These are phyloP conservation scores for Suhomyces anneliseae DNA, from an alignment of 1,139 yeast species.

Conservation along the genomic window DNA sequence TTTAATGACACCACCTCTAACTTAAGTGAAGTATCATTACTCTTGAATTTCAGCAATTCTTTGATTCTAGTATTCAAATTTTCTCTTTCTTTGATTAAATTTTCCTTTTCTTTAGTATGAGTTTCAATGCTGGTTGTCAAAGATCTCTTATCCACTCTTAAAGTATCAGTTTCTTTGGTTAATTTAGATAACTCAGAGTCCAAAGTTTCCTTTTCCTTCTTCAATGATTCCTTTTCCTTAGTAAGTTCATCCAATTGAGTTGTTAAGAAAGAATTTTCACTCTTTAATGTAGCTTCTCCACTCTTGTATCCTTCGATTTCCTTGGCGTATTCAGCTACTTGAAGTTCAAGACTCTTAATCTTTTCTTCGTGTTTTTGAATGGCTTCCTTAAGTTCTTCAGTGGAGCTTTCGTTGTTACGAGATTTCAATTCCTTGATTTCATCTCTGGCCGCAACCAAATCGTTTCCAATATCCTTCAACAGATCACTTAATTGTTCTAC, in stretches of 20 bases:
- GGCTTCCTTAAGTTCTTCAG: not conserved
- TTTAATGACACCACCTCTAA: slow-evolving; percentile 43
- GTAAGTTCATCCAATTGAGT: slow-evolving; percentile 1
- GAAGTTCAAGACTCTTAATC: slow-evolving; percentile 8
- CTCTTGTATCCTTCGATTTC: slow-evolving; percentile 1
- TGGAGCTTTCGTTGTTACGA: slow-evolving; percentile 2
- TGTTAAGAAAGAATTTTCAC: slow-evolving; percentile 1
- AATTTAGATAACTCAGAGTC: slow-evolving; percentile 9
- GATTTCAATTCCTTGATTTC: slow-evolving; percentile 27
- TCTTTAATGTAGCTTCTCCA: slow-evolving; percentile 1
- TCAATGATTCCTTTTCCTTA: slow-evolving; percentile 10
- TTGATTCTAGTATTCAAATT: slow-evolving; percentile 28
- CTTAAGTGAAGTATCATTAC: slow-evolving; percentile 42
- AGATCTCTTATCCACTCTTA: slow-evolving; percentile 13
- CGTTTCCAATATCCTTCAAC: slow-evolving; percentile 73
- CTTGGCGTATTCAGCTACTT: slow-evolving; percentile 7
- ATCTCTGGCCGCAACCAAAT: slow-evolving; percentile 59
- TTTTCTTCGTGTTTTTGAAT: slow-evolving; percentile 10
- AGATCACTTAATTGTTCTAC: slow-evolving; percentile 65
- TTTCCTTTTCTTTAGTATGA: slow-evolving; percentile 22
- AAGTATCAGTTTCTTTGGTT: slow-evolving; percentile 23
- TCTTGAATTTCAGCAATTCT: slow-evolving; percentile 35
- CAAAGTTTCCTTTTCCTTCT: slow-evolving; percentile 10
- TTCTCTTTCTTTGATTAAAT: slow-evolving; percentile 25
- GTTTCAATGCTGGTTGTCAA: slow-evolving; percentile 12